A percentile compares a stretch with the other conserved stretches of the same genome.
Conservation (phyloP, 495 filamentous ascomycete genomes). For the Penicillium pancosmium region DNA sequence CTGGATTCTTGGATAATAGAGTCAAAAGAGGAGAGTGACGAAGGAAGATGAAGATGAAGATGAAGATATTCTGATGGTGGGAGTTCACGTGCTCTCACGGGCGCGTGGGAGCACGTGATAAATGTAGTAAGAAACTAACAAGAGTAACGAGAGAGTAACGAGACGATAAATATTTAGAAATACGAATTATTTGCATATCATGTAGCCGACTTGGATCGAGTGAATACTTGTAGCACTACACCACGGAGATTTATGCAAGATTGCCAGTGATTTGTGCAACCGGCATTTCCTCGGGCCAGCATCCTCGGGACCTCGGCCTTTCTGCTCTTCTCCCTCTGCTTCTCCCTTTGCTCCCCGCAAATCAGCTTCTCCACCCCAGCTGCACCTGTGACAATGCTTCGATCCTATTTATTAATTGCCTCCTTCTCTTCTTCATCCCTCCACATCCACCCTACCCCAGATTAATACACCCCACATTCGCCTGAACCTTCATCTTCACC, state of each 20-base stretch:
- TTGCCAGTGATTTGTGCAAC: conserved; percentile 24
- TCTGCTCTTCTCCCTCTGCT: neutral
- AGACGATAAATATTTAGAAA: neutral
- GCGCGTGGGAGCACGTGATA: neutral
- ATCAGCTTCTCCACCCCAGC: conserved; percentile 10
- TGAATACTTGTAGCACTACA: neutral
- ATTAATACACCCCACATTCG: neutral
- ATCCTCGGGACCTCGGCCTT: conserved; percentile 35
- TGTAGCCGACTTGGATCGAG: neutral
- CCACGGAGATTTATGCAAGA: conserved; percentile 9
- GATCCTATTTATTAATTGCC: neutral
- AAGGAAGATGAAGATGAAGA: neutral
- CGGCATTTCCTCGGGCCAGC: conserved; percentile 10
- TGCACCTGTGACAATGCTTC: conserved; percentile 13
- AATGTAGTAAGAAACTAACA: neutral
- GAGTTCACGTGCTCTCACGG: neutral
- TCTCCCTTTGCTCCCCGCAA: conserved; percentile 14
- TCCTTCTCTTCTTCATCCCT: conserved; percentile 6
- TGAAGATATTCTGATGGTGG: neutral
- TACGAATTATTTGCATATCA: neutral
- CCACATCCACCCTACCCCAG: neutral
- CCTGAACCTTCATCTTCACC: conserved; percentile 3
- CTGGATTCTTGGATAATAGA: neutral
- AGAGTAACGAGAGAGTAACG: neutral
- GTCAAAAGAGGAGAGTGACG: neutral